Base-by-base conservation (phyloP, 139 green algal genomes). In the Nannochloris sp. region DNA sequence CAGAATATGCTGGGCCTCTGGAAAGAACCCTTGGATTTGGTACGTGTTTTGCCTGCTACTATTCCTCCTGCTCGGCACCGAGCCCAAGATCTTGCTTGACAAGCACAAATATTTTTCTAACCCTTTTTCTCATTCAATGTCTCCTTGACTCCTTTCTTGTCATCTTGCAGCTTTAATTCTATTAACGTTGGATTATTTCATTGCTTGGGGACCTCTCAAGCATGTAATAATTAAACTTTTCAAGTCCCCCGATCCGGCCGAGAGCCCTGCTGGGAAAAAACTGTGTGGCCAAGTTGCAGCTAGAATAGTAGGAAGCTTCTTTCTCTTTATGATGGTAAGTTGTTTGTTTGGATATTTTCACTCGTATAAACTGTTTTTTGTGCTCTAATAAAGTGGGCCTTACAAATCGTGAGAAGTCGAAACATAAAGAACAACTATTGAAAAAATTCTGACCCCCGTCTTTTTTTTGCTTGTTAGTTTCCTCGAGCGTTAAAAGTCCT, bases 151-250 rank as follows among this genome's bases (percentile, higher is more conserved):
- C 42, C 42, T 19, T 19, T 27, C 19, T 51, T 51, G 19, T 51
- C 42, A 27, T 51, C 42, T 14, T 46, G 31, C 62, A 61, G 62
- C 61, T 19, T 8, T 60, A 1, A 14, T 4, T 14, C 38, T 71
- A 13, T 24, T 71, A 8, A 2, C 42, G 25, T 24, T 71, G 24
- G 64, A 73, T 37, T 7, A 58, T 8, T 31, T 73, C 39, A 27
- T 73, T 15, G 32, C 27, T 1, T 23, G 42, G 3, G 55, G 55
- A 3, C 65, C 55, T 0, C 30, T 65, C 35, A 33, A 60, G 12
- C 24, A 51, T 38, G 23, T 32, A 3, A 2, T 68, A 8, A 29
- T 42, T 25, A 37, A 63, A 7, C n/a, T 47, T 19, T 47, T 63
- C 6, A 14, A 42, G 10, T 14, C 24, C 55, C 7, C 51, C 51